Percentiles rank a stretch among this genome's conserved stretches.
Conservation (phyloP, 495 filamentous ascomycete species). For the Alectoria sarmentosa region DNA sequence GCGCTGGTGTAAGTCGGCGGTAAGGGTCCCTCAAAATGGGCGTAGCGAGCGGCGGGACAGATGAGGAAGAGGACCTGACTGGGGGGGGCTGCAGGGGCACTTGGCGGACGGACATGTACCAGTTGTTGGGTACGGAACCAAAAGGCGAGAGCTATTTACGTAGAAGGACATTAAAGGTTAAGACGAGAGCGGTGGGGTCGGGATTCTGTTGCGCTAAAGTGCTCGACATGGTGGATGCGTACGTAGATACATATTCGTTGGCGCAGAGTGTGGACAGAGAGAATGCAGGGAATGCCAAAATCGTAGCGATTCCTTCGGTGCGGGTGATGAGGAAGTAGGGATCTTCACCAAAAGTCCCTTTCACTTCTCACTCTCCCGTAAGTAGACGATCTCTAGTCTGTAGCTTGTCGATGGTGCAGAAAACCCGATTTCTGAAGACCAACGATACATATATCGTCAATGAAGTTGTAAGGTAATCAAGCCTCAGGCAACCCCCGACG, state of each 20-base stretch:
- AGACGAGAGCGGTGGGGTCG: constrained; percentile 14
- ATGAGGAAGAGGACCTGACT: constrained; percentile 21
- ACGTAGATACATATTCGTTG: background rate
- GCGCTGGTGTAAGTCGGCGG: background rate
- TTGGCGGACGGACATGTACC: constrained; percentile 22
- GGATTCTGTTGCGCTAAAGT: background rate
- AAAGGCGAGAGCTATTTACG: constrained; percentile 13
- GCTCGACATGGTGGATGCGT: background rate
- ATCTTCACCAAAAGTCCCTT: background rate
- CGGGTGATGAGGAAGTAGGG: background rate
- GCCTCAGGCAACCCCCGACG: too few relatives aligned
- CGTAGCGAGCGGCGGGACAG: constrained; percentile 15
- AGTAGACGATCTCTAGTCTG: too few relatives aligned
- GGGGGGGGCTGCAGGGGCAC: constrained; percentile 16
- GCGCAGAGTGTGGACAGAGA: background rate
- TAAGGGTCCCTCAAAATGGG: constrained; percentile 21
- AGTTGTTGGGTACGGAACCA: constrained; percentile 18
- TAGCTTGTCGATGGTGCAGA: too few relatives aligned
- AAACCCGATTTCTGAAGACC: too few relatives aligned
- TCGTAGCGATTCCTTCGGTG: background rate
- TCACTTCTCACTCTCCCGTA: too few relatives aligned
- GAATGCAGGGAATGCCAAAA: background rate
- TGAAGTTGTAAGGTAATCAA: too few relatives aligned
- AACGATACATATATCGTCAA: too few relatives aligned
- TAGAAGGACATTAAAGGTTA: constrained; percentile 16